Evolutionary conservation across 2,329 filamentous ascomycete species (phyloP).

Genomic region (Phialemonium atrogriseum): DNA sequence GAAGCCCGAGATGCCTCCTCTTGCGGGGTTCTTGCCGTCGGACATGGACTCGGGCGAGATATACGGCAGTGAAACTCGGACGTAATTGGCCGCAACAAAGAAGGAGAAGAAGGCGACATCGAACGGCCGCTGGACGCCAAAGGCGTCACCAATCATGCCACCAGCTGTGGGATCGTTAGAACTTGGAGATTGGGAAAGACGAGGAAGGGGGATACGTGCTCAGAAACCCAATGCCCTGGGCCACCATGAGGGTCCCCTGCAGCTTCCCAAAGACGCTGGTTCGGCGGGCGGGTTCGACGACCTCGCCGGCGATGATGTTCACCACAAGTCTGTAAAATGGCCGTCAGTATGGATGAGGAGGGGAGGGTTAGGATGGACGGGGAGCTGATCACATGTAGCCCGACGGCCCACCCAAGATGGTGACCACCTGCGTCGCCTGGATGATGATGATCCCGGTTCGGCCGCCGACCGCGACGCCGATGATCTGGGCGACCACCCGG

Average conservation of each 20-base stretch:
- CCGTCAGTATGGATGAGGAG: no score
- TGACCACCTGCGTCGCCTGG: constrained; percentile 59
- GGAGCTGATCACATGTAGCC: constrained; percentile 48
- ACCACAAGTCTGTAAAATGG: constrained; percentile 52
- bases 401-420: constrained; percentile 57
- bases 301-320: constrained; percentile 60
- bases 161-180: constrained; percentile 33
- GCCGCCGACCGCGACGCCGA: constrained; percentile 56
- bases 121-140: constrained; percentile 58
- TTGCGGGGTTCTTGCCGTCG: constrained; percentile 20
- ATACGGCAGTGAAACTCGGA: constrained; percentile 34
- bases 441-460: constrained; percentile 57
- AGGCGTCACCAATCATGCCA: constrained; percentile 54
- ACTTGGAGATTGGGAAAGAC: background rate
- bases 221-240: constrained; percentile 55
- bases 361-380: no score
- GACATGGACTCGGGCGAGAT: constrained; percentile 36
- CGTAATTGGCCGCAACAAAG: constrained; percentile 33
- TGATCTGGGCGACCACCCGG: constrained; percentile 53
- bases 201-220: constrained; percentile 22
- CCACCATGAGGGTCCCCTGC: constrained; percentile 60
- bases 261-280: constrained; percentile 59
- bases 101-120: constrained; percentile 53
- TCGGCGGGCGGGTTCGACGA: constrained; percentile 49
- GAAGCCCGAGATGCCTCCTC: constrained; percentile 40